Percentiles rank a stretch among this genome's conserved stretches.
Conservation (phyloP, 2,329 filamentous ascomycete genomes). For the Chaetomiaceae sp. region DNA sequence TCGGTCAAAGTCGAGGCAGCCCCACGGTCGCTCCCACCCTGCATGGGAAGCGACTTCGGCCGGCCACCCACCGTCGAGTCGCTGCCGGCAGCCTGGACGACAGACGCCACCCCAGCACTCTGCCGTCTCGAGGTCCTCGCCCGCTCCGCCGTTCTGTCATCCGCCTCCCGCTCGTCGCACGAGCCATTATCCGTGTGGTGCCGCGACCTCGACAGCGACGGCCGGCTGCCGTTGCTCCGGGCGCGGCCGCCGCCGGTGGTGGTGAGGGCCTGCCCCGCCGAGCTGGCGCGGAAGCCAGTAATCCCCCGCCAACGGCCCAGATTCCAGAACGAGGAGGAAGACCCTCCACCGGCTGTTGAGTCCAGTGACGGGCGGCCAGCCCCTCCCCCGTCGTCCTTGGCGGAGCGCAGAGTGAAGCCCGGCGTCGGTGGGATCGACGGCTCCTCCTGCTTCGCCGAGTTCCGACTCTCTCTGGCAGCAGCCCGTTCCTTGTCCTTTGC, state of each 20-base stretch:
- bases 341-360: background rate
- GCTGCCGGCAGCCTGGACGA: background rate
- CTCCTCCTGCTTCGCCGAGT: constrained; percentile 16
- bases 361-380: too few species aligned
- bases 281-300: constrained; percentile 26
- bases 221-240: constrained; percentile 18
- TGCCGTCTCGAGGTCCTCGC: background rate
- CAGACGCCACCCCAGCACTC: background rate
- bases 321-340: constrained; percentile 51
- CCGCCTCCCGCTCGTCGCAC: background rate
- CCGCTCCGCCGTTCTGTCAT: background rate
- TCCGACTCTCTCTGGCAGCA: constrained; percentile 8
- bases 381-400: constrained; percentile 37
- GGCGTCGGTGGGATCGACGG: constrained; percentile 44
- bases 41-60: constrained; percentile 2
- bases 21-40: background rate
- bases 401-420: constrained; percentile 46
- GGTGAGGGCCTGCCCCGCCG: constrained; percentile 16
- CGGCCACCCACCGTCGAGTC: background rate
- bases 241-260: constrained; percentile 5
- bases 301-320: constrained; percentile 47
- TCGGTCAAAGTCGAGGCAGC: background rate
- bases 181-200: constrained; percentile 3
- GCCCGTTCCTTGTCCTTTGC: constrained; percentile 24
- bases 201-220: constrained; percentile 20